Base-by-base conservation (phyloP, 2,329 filamentous ascomycete species). In the Nemania abortiva region DNA sequence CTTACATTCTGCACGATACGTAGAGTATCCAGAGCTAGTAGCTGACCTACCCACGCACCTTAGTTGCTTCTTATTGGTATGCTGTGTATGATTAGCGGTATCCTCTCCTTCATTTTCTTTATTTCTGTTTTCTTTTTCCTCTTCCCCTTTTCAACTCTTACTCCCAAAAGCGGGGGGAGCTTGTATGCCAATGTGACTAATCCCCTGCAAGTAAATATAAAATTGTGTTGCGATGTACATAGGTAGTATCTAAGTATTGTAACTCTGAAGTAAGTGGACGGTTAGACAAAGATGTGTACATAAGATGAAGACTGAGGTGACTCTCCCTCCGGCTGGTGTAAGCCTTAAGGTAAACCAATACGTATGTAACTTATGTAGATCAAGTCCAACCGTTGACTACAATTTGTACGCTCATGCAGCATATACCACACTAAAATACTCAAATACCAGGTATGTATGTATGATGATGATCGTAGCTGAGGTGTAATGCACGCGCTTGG, bases 291-390 rank as follows among this genome's bases (percentile, higher is more conserved):
- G 39, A 42, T 42, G 18, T 18, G 29, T 42, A 61, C 29, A 18
- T 31, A 45, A 49, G 47, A 29, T 13, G 15, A 34, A 37, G 15
- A 22, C 49, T 5, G 47, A 2, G 39, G 39, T 42, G 39, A 42
- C 31, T 42, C 65, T 54, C 37, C 52, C 53, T 52, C 34, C 57
- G 24, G 53, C 49, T 59, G 52, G 20, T 45, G 57, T 42, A 56
- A 10, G 10, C 29, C 31, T 34, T 34, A 34, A 9, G 31, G n/a
- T n/a, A n/a, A n/a, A n/a, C n/a, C n/a, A n/a, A n/a, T 34, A 34
- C 9, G 5, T 34, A 34, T 9, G 9, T 34, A 34, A 34, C 9
- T 4, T 9, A 34, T 34, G 5, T 37, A 37, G 34, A 37, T 37
- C 34, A 9, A 37, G 7, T 37, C 24, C 24, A 27, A 5, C 24